Evolutionary conservation across 805 yeast genomes (phyloP).

Genomic region (Metschnikowia continentalis): DNA sequence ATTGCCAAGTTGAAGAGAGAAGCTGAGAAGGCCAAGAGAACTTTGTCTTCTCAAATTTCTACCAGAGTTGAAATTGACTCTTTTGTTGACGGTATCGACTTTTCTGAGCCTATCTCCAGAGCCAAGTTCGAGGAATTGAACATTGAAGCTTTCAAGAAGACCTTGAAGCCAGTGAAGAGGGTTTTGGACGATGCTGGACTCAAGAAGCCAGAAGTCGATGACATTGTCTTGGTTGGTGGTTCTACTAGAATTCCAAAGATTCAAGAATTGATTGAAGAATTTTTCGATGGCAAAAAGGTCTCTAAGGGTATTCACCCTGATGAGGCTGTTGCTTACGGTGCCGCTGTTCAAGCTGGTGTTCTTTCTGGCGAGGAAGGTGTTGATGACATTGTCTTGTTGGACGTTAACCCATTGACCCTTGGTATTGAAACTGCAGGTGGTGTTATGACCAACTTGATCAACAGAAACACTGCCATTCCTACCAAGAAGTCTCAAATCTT

Average conservation of each 20-base stretch:
- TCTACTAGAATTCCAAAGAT: slow-evolving; percentile 22
- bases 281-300: slow-evolving; percentile 21
- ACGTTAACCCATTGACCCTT: slow-evolving; percentile 22
- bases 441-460: slow-evolving; percentile 21
- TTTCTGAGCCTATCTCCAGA: slow-evolving; percentile 20
- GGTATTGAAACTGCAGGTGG: slow-evolving; percentile 23
- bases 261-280: slow-evolving; percentile 19
- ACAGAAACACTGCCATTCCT: slow-evolving; percentile 22
- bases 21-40: slow-evolving; percentile 23
- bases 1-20: slow-evolving; percentile 22
- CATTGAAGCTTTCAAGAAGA: slow-evolving; percentile 20
- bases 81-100: slow-evolving; percentile 20
- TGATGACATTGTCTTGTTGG: slow-evolving; percentile 61
- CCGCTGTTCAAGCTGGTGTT: slow-evolving; percentile 61
- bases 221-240: slow-evolving; percentile 22
- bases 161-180: slow-evolving; percentile 20
- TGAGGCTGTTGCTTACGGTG: slow-evolving; percentile 55
- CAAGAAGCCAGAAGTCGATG: slow-evolving; percentile 19
- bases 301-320: slow-evolving; percentile 36
- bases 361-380: slow-evolving; percentile 39
- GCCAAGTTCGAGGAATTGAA: slow-evolving; percentile 22
- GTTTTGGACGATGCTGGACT: slow-evolving; percentile 20
- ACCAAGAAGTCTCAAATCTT: slow-evolving; percentile 21
- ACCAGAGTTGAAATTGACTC: slow-evolving; percentile 20
- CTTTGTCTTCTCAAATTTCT: slow-evolving; percentile 19